These are phyloP conservation scores for Fusarium sp. DNA, from an alignment of 2,329 filamentous ascomycete genomes.

Conservation along the genomic window DNA sequence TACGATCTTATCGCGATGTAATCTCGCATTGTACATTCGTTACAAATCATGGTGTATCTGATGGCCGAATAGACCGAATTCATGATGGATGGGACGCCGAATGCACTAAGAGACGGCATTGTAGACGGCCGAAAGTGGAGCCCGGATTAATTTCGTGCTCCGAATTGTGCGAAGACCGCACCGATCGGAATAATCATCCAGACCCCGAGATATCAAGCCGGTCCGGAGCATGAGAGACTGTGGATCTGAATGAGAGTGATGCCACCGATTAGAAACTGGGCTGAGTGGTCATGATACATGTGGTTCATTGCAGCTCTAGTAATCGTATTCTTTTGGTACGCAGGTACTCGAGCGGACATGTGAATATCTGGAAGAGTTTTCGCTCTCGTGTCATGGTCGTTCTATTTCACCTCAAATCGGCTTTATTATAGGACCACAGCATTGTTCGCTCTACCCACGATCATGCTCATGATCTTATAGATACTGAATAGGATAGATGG, in stretches of 20 bases:
- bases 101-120: not conserved
- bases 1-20: not conserved
- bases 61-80: conserved; percentile 7
- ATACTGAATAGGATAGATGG: too few relatives aligned
- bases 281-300: not conserved
- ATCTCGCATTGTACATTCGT: not conserved
- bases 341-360: not conserved
- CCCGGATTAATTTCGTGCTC: conserved; percentile 24
- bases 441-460: not conserved
- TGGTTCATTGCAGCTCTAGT: not conserved
- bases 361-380: not conserved
- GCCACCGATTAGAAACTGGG: not conserved
- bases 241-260: not conserved
- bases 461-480: not conserved
- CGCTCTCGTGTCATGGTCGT: not conserved
- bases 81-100: not conserved
- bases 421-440: not conserved
- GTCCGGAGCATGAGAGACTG: not conserved
- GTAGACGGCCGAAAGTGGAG: conserved; percentile 12
- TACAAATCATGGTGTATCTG: conserved; percentile 1
- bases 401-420: not conserved
- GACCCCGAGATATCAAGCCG: not conserved
- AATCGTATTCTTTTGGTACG: not conserved
- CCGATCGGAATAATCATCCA: conserved; percentile 13
- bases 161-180: conserved; percentile 14